These are phyloP conservation scores for Ziziphus jujuba DNA, from an alignment of 306 rosid genomes.

Conservation along the genomic window DNA sequence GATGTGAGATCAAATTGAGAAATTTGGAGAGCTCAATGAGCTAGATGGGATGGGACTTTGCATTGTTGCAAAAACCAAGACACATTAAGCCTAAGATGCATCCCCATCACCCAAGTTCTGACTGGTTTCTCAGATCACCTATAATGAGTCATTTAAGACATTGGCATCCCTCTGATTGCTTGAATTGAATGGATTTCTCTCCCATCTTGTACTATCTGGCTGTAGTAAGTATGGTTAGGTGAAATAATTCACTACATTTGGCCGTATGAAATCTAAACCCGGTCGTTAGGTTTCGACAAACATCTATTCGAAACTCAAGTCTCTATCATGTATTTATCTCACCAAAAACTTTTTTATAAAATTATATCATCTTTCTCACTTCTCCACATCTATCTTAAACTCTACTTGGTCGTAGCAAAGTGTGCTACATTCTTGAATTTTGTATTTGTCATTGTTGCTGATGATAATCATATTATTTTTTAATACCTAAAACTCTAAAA, in stretches of 20 bases:
- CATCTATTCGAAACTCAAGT: too few relatives aligned
- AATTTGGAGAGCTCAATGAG: conserved; percentile 29
- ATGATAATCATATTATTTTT: too few relatives aligned
- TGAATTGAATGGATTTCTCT: conserved; percentile 21
- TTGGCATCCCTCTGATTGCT: not conserved
- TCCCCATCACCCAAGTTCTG: conserved; percentile 36
- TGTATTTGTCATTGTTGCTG: too few relatives aligned
- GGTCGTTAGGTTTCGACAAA: too few relatives aligned
- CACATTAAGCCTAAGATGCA: conserved; percentile 29
- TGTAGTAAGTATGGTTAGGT: conserved; percentile 34
- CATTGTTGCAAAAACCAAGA: conserved; percentile 47
- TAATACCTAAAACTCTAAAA: too few relatives aligned
- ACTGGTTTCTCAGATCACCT: conserved; percentile 31
- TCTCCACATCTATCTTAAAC: too few relatives aligned
- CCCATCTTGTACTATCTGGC: conserved; percentile 15
- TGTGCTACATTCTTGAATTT: too few relatives aligned
- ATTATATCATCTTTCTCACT: too few relatives aligned
- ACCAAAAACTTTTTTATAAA: too few relatives aligned
- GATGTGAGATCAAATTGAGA: conserved; percentile 15
- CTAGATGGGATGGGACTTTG: conserved; percentile 65
- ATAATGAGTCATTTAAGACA: conserved; percentile 29
- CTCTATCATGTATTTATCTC: too few relatives aligned
- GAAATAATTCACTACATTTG: conserved; percentile 39
- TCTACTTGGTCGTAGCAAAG: too few relatives aligned
- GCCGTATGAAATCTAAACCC: not conserved